phyloP scores from a whole-genome alignment of 345 rosid species.

The Litchi chinensis region DNA sequence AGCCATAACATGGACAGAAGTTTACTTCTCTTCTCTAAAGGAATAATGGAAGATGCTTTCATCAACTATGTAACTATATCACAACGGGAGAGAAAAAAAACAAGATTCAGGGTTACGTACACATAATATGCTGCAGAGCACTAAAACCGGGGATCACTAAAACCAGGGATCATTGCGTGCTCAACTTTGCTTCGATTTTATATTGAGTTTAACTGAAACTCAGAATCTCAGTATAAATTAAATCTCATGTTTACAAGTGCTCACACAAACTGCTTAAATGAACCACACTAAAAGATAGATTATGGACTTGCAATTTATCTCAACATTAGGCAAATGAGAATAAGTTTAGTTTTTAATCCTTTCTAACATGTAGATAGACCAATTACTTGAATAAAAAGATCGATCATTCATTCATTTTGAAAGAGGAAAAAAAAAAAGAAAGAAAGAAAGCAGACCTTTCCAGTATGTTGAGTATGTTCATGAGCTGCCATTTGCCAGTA shows the following conservation, averaged over 20 bases:
- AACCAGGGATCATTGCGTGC: slow-evolving; percentile 1
- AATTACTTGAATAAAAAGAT: background rate
- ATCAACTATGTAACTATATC: background rate
- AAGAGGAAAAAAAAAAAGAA: background rate
- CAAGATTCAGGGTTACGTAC: background rate
- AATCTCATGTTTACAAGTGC: background rate
- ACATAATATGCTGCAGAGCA: background rate
- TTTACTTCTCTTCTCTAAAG: background rate
- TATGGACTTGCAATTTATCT: slow-evolving; percentile 4
- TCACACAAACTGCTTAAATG: background rate
- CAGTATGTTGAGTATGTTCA: slow-evolving; percentile 97
- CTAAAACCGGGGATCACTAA: no score
- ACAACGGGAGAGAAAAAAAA: background rate
- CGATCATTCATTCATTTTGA: background rate
- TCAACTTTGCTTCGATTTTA: background rate
- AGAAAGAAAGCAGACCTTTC: slow-evolving; percentile 62
- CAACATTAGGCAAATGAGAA: background rate
- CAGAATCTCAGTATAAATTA: background rate
- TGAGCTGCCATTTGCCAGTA: slow-evolving; percentile 99
- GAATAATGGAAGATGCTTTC: slow-evolving; percentile 2
- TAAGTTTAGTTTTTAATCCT: background rate
- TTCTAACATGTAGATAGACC: background rate
- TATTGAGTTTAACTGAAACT: background rate
- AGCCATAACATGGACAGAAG: background rate
- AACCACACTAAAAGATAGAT: background rate